phyloP scores from a whole-genome alignment of 2,329 filamentous ascomycete species.

The Exserohilum rostratum region DNA sequence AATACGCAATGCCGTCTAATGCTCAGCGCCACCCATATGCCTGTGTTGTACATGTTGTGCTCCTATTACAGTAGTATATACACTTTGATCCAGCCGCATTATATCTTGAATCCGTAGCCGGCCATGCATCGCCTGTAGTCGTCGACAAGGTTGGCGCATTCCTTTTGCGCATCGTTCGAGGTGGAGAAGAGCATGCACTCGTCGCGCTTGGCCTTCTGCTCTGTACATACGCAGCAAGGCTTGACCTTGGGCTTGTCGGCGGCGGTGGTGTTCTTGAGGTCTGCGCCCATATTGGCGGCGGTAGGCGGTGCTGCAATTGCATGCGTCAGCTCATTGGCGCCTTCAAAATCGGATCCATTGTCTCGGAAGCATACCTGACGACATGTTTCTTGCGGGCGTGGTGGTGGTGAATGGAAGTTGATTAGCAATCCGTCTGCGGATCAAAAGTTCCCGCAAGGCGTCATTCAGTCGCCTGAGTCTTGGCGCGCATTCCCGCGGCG shows the following conservation, averaged over 20 bases:
- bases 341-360: not conserved
- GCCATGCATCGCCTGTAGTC: conserved; percentile 93
- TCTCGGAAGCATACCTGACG: conserved; percentile 37
- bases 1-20: conserved; percentile 28
- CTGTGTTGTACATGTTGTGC: conserved; percentile 35
- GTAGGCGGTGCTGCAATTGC: conserved; percentile 33
- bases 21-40: conserved; percentile 42
- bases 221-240: conserved; percentile 98
- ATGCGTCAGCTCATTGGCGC: conserved; percentile 13
- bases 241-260: conserved; percentile 59
- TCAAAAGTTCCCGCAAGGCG: conserved; percentile 11
- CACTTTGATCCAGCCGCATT: not conserved
- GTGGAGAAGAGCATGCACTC: conserved; percentile 99
- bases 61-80: conserved; percentile 10
- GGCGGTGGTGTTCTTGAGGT: conserved; percentile 49
- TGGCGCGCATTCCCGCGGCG: conserved; percentile 30
- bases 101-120: conserved; percentile 82
- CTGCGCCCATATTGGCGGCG: conserved; percentile 53
- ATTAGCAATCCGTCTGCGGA: conserved; percentile 35
- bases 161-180: conserved; percentile 77
- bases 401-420: conserved; percentile 20
- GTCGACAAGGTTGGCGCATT: conserved; percentile 82
- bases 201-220: conserved; percentile 89
- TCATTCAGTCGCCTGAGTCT: conserved; percentile 24
- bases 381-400: conserved; percentile 38